Evolutionary conservation across 2,329 filamentous ascomycete genomes (phyloP).

Genomic region (Chaetomium olivaceum): DNA sequence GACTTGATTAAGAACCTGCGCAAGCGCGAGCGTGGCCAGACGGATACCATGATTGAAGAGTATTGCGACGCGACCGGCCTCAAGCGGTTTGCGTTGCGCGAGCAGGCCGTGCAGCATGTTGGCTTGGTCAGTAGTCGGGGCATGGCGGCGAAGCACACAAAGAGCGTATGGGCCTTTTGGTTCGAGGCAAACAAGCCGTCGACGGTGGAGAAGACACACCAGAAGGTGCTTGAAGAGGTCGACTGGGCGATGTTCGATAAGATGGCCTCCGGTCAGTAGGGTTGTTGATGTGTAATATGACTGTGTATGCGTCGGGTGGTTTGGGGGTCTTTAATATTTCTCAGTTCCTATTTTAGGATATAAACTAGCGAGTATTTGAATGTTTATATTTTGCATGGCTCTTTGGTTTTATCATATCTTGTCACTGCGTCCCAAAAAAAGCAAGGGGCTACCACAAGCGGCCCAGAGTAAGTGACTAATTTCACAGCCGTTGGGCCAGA

Average conservation of each 20-base stretch:
- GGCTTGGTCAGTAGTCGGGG: constrained; percentile 25
- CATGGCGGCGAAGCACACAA: constrained; percentile 2
- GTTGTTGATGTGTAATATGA: background rate
- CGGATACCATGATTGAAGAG: constrained; percentile 27
- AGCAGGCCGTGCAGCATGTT: constrained; percentile 28
- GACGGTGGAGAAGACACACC: constrained; percentile 19
- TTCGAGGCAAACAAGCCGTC: constrained; percentile 21
- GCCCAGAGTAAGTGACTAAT: background rate
- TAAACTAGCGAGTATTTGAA: background rate
- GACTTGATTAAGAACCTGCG: constrained; percentile 18
- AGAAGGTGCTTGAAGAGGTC: constrained; percentile 17
- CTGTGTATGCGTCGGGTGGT: background rate
- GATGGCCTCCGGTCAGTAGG: background rate
- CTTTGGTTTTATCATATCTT: background rate
- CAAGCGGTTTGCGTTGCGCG: constrained; percentile 24
- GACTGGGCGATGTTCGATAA: constrained; percentile 24
- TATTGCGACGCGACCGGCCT: constrained; percentile 17
- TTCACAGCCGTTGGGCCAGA: background rate
- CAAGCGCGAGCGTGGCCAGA: constrained; percentile 20
- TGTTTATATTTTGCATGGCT: background rate
- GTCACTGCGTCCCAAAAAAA: background rate
- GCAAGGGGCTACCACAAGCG: background rate
- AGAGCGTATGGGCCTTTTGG: constrained; percentile 27
- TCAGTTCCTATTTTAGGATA: background rate
- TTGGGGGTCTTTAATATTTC: background rate